phyloP scores from a whole-genome alignment of 2,329 filamentous ascomycete genomes.

The Fusarium aywerte region DNA sequence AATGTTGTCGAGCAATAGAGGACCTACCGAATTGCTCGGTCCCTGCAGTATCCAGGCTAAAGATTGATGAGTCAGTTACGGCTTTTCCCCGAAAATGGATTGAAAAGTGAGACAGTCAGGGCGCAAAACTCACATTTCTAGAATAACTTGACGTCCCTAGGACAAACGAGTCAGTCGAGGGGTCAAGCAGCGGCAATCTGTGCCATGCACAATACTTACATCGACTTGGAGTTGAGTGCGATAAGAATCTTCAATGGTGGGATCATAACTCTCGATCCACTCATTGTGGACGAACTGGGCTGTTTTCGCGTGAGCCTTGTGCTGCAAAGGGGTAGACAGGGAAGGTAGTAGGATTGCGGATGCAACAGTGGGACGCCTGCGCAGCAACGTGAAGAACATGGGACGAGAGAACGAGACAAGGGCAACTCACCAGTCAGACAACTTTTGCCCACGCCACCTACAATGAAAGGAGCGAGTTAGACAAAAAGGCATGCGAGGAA shows the following conservation, averaged over 20 bases:
- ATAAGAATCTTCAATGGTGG: conserved; percentile 82
- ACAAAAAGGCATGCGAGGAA: conserved; percentile 25
- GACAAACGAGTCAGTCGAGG: conserved; percentile 48
- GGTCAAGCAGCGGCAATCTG: conserved; percentile 13
- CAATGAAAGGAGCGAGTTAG: conserved; percentile 48
- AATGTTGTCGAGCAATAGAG: conserved; percentile 33
- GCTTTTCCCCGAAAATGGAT: conserved; percentile 29
- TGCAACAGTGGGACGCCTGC: conserved; percentile 28
- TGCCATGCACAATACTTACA: conserved; percentile 64
- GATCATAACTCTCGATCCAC: conserved; percentile 90
- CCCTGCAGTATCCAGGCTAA: conserved; percentile 85
- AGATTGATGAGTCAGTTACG: conserved; percentile 41
- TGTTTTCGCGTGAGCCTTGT: conserved; percentile 51
- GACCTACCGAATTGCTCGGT: conserved; percentile 90
- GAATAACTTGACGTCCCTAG: conserved; percentile 85
- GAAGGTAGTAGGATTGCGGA: conserved; percentile 23
- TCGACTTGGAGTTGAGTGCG: conserved; percentile 82
- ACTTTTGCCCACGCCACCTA: conserved; percentile 91
- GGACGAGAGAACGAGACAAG: conserved; percentile 14
- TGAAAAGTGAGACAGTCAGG: conserved; percentile 6
- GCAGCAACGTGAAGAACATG: conserved; percentile 24
- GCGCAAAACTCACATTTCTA: conserved; percentile 78
- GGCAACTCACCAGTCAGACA: conserved; percentile 80
- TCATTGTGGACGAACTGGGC: conserved; percentile 95
- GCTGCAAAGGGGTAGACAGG: conserved; percentile 29